Base-by-base conservation (phyloP, 768 basidiomycete genomes). In the Boletellus emodensis region DNA sequence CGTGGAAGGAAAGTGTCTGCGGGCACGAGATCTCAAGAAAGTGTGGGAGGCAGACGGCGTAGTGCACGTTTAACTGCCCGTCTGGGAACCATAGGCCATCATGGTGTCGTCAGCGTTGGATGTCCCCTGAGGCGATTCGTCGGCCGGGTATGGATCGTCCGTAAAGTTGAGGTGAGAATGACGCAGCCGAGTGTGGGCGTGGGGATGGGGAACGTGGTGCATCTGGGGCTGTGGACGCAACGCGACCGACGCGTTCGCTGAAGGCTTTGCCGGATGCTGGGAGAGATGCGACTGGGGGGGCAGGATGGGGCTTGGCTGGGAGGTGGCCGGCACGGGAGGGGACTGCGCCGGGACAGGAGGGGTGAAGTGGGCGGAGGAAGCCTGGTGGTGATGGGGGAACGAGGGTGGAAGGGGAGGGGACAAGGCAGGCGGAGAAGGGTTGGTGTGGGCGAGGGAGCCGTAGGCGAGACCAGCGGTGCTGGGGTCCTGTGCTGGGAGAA, bases 131-230 rank as follows among this genome's bases (percentile, higher is more conserved):
- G 65, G 37, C 30, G 59, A 32, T 33, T 67, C 60, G 46, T 64
- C 53, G 48, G 61, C 58, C 35, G 72, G 59, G 48, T 75, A 73
- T 49, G 72, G 61, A 20, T 60, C 54, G 24, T 26, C 24, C n/a
- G 72, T 59, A 50, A 77, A 77, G 58, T 72, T 73, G 37, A 83
- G 55, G 52, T 76, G 73, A 3, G 79, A 75, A 58, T 84, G 83
- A 55, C 84, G 87, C 54, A 86, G 84, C 32, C 85, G 78, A 0
- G 86, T 82, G 58, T 89, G 86, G 0, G 85, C 84, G 51, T 88
- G 87, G 2, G 87, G 85, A 55, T 88, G 87, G 2, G 87, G 84
- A 40, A 89, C 84, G 55, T 88, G 87, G 58, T 89, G 87, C 84
- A 90, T 85, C 61, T 79, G 83, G 20, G 75, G 61, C 6, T 74